Evolutionary conservation across 2,329 filamentous ascomycete genomes (phyloP).

Genomic region (Aaosphaeria pasadenensis): DNA sequence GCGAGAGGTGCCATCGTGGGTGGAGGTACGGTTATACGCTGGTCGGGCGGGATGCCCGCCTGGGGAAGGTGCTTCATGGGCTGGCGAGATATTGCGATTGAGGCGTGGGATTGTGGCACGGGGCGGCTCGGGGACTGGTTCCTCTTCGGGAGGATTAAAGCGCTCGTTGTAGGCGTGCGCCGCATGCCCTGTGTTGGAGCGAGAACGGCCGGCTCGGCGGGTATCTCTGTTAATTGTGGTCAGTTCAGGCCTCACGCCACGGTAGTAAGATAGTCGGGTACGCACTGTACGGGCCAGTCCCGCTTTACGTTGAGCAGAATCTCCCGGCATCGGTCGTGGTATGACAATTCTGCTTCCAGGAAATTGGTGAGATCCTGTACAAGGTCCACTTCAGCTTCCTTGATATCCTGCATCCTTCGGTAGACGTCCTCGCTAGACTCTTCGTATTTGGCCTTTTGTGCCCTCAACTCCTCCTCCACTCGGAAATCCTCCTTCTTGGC

Average conservation of each 20-base stretch:
- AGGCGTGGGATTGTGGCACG: slow-evolving; percentile 45
- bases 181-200: slow-evolving; percentile 64
- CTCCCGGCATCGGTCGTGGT: slow-evolving; percentile 86
- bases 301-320: slow-evolving; percentile 69
- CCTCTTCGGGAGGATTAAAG: slow-evolving; percentile 57
- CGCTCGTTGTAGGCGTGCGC: slow-evolving; percentile 62
- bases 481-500: slow-evolving; percentile 91
- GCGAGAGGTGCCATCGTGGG: slow-evolving; percentile 57
- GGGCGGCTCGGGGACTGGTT: slow-evolving; percentile 49
- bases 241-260: neutral
- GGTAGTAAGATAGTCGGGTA: neutral
- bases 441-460: slow-evolving; percentile 93
- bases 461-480: slow-evolving; percentile 86
- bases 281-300: slow-evolving; percentile 65
- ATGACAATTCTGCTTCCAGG: slow-evolving; percentile 83
- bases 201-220: slow-evolving; percentile 50
- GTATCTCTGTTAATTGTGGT: slow-evolving; percentile 23
- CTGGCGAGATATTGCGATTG: slow-evolving; percentile 43
- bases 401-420: slow-evolving; percentile 93
- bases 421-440: slow-evolving; percentile 90
- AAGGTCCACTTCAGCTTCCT: slow-evolving; percentile 83
- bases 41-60: slow-evolving; percentile 44
- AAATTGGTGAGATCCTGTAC: slow-evolving; percentile 77
- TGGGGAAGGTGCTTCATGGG: slow-evolving; percentile 25
- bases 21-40: slow-evolving; percentile 49